Base-by-base conservation (phyloP, 208 protist genomes). In the Acanthamoeba healyi region DNA sequence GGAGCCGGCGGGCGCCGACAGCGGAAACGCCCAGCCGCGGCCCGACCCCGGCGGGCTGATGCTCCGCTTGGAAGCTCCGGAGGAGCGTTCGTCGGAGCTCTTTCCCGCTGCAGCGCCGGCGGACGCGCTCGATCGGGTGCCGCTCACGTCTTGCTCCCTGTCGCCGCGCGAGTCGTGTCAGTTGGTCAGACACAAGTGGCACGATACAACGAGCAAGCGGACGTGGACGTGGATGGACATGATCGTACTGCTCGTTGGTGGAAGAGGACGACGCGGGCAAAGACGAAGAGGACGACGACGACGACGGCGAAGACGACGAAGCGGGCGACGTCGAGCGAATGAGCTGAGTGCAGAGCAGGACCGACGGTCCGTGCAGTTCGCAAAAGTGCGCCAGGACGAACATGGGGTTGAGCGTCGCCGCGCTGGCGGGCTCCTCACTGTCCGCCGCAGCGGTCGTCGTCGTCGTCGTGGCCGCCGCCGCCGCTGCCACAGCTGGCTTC, bases 381-480 rank as follows among this genome's bases (percentile, higher is more conserved):
- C 86, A 92, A 44, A 92, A 92, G 86, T 92, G 86, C 19, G 63
- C 46, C 17, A 92, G 86, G n/a, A 74, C 86, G 34, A 92, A 36
- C 56, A 92, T 92, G 32, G 86, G 42, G 38, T 56, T 86, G n/a
- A 86, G 42, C 77, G 42, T 38, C 40, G 72, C 61, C 61, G 65
- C 65, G 17, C 36, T 74, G 32, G n/a, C 36, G 65, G 15, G 7
- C 65, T 74, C 65, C 14, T 74, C 65, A 4, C 65, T 38, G 2
- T 74, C 32, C 29, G 2, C n/a, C 9, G 44, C 44, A 12, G 44
- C 44, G 44, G 44, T n/a, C 44, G 44, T 4, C 44, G 44, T n/a
- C 49, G 54, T 61, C 7, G 54, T n/a, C 7, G 54, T 26, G 24
- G 19, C 22, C 54, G 54, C 22, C 12, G 54, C 3, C 54, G 22